These are phyloP conservation scores for Naumovozyma dairenensis DNA, from an alignment of 805 yeast genomes.

Conservation along the genomic window DNA sequence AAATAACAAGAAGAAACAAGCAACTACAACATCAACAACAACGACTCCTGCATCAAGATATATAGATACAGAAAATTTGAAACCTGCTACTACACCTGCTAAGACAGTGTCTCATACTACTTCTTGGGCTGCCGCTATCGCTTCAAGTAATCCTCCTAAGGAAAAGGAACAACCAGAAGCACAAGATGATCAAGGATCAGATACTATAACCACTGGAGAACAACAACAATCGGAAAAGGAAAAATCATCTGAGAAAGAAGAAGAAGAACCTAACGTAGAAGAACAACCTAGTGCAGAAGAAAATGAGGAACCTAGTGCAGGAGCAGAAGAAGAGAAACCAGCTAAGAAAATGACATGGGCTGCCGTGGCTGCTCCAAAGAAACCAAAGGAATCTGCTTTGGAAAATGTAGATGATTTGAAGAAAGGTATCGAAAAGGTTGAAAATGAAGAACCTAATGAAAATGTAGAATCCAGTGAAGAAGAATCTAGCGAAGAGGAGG, in stretches of 20 bases:
- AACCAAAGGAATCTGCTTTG: slow-evolving; percentile 20
- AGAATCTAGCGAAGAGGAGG: slow-evolving; percentile 2
- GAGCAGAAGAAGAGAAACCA: slow-evolving; percentile 5
- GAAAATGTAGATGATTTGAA: slow-evolving; percentile 25
- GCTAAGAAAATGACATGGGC: slow-evolving; percentile 51
- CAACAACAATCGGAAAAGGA: slow-evolving; percentile 6
- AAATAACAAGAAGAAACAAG: slow-evolving; percentile 6
- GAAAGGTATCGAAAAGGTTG: slow-evolving; percentile 26
- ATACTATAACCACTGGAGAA: slow-evolving; percentile 6
- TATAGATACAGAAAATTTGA: slow-evolving; percentile 18
- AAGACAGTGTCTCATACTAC: slow-evolving; percentile 19
- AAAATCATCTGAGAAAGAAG: slow-evolving; percentile 3
- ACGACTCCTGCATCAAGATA: slow-evolving; percentile 13
- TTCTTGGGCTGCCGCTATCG: slow-evolving; percentile 33
- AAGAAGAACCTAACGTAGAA: slow-evolving; percentile 3
- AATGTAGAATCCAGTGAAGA: slow-evolving; percentile 6
- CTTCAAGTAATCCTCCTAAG: slow-evolving; percentile 6
- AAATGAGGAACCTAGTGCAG: slow-evolving; percentile 5
- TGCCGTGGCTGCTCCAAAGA: slow-evolving; percentile 52
- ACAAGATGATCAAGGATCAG: not conserved
- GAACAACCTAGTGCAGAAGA: slow-evolving; percentile 6
- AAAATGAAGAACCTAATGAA: slow-evolving; percentile 9
- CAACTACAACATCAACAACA: slow-evolving; percentile 9
- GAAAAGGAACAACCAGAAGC: slow-evolving; percentile 7
- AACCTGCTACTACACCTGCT: slow-evolving; percentile 21